phyloP scores from a whole-genome alignment of 2,329 filamentous ascomycete genomes.

The Penicillium sp. region DNA sequence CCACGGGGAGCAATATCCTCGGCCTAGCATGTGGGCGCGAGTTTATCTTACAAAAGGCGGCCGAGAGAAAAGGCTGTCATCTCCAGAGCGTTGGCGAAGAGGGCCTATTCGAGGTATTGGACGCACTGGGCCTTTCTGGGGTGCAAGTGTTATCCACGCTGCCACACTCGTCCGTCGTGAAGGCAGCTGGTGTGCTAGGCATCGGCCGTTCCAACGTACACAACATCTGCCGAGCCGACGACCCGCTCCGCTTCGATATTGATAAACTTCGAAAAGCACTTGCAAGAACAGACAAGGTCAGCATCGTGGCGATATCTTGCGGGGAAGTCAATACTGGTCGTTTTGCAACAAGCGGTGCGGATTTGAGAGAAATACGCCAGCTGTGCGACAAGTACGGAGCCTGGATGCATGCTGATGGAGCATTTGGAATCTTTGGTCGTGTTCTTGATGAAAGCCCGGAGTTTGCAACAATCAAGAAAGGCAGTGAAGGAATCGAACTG shows the following conservation, averaged over 20 bases:
- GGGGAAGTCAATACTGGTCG: conserved; percentile 89
- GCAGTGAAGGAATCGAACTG: conserved; percentile 67
- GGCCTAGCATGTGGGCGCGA: conserved; percentile 72
- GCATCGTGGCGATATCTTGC: conserved; percentile 76
- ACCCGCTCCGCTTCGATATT: conserved; percentile 71
- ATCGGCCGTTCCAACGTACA: conserved; percentile 70
- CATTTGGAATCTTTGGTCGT: conserved; percentile 81
- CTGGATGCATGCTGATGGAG: conserved; percentile 90
- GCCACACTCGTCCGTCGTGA: conserved; percentile 79
- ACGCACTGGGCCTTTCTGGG: conserved; percentile 61
- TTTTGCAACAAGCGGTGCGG: conserved; percentile 65
- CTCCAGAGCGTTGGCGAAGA: conserved; percentile 61
- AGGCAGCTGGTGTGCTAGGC: conserved; percentile 80
- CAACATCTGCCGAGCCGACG: conserved; percentile 50
- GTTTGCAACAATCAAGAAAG: conserved; percentile 55
- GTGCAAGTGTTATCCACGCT: conserved; percentile 78
- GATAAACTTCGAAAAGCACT: conserved; percentile 63
- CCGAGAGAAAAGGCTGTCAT: conserved; percentile 33
- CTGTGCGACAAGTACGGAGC: conserved; percentile 72
- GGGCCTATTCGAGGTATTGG: conserved; percentile 68
- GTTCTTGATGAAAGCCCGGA: conserved; percentile 58
- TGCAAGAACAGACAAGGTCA: conserved; percentile 55
- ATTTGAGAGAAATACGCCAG: conserved; percentile 63
- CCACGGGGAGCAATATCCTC: conserved; percentile 65
- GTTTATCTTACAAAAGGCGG: conserved; percentile 45